Evolutionary conservation across 768 basidiomycete genomes (phyloP), one percentile per base, ranked within the genome.

Genomic region (Lactifluus hygrophoroides): DNA sequence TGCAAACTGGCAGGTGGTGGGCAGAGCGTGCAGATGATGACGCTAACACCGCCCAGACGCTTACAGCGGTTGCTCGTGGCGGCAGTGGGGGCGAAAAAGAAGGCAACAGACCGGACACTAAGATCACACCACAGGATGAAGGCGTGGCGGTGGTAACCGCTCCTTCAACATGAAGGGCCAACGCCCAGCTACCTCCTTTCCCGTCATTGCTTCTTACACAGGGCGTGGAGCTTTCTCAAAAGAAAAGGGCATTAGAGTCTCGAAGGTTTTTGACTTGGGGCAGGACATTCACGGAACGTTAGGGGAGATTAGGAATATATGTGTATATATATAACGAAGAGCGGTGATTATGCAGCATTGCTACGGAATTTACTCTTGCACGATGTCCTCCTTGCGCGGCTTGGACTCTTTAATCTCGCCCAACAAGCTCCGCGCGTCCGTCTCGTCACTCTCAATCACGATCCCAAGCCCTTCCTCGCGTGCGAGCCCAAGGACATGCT

Each of bases 371-470:
- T 60, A 64, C 67, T 90, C 88, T 69, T 89, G 85, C 40, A 96
- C 84, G 65, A 97, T 95, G 69, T 98, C 94, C 75, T 96, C 95
- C 74, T 95, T 94, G 69, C 91, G 82, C n/a, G 93, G 91, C 68
- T 76, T 80, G 35, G 46, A 54, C 57, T 86, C 82, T 71, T 86
- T 86, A 59, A 94, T 77, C 71, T 94, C 91, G 54, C 77, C 80
- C 30, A 91, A 86, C 69, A 91, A 88, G 30, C 90, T 82, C 64
- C 95, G 76, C 11, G 82, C 82, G 72, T 88, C 81, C 3, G 88
- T 91, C 58, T 87, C 86, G 64, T 91, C 91, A 66, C 92, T 92
- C 52, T 94, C 74, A 38, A 94, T 79, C 40, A 90, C 87, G 57
- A 48, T 66, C 86, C 88, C 88, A 23, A 94, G 73, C 14, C 91